These are phyloP conservation scores for Erodium maritimum DNA, from an alignment of 345 rosid genomes.

Conservation along the genomic window DNA sequence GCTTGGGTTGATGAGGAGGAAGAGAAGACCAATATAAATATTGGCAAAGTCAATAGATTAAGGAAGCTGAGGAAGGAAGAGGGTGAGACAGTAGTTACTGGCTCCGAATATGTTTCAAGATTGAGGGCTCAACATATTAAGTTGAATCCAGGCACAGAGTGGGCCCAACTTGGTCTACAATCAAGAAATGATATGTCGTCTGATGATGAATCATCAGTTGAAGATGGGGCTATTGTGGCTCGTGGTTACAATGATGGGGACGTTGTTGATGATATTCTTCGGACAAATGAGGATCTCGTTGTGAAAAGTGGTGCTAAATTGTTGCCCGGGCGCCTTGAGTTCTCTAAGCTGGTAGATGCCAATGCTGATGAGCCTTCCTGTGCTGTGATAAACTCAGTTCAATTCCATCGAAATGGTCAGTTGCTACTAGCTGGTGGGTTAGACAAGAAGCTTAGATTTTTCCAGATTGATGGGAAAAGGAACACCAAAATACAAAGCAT, in stretches of 20 bases:
- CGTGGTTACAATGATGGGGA: constrained; percentile 26
- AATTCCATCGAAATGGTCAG: constrained; percentile 84
- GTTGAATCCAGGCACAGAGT: constrained; percentile 76
- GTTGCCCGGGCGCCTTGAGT: constrained; percentile 69
- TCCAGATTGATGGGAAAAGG: constrained; percentile 88
- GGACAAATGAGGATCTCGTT: constrained; percentile 68
- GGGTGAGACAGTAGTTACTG: constrained; percentile 57
- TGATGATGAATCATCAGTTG: constrained; percentile 42
- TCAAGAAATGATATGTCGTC: constrained; percentile 11
- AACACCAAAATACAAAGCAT: constrained; percentile 80
- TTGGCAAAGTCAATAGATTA: constrained; percentile 55
- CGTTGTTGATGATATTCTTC: constrained; percentile 47
- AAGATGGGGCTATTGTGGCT: constrained; percentile 22
- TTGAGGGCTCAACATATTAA: constrained; percentile 79
- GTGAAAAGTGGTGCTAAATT: constrained; percentile 43
- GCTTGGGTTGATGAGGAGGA: constrained; percentile 96
- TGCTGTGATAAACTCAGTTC: constrained; percentile 68
- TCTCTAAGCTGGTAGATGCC: constrained; percentile 73
- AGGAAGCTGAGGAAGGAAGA: constrained; percentile 87
- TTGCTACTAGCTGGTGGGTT: constrained; percentile 72
- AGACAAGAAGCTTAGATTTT: constrained; percentile 59
- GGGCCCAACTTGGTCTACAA: constrained; percentile 51
- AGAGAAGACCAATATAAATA: constrained; percentile 37
- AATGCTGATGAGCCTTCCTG: constrained; percentile 62
- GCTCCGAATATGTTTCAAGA: constrained; percentile 60